phyloP scores from a whole-genome alignment of 2,329 filamentous ascomycete species.

The Colletotrichum orchidophilum region DNA sequence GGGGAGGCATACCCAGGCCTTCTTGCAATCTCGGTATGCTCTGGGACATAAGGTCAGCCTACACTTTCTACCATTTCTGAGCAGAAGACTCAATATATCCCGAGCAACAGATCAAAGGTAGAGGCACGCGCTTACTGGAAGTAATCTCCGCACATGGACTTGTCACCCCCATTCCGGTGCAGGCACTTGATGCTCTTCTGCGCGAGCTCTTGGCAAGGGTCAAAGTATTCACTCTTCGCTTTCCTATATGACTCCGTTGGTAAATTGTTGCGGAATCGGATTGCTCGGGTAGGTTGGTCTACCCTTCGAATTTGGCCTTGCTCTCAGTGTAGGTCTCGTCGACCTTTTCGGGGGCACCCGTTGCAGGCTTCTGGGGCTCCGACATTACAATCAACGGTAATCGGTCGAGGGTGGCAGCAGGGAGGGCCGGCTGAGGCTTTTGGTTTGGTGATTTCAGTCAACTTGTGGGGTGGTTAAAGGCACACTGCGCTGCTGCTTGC shows the following conservation, averaged over 20 bases:
- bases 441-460: neutral
- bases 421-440: neutral
- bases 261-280: neutral
- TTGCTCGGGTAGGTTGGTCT: conserved; percentile 39
- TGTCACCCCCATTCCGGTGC: conserved; percentile 86
- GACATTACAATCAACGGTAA: neutral
- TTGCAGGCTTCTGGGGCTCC: conserved; percentile 1
- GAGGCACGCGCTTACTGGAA: conserved; percentile 76
- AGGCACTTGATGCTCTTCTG: conserved; percentile 86
- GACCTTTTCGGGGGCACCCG: conserved; percentile 3
- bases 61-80: too few species aligned
- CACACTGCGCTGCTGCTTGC: neutral
- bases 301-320: conserved; percentile 73
- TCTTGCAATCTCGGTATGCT: conserved; percentile 94
- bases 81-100: neutral
- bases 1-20: conserved; percentile 77
- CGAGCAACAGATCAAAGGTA: conserved; percentile 27
- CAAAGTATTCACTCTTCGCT: conserved; percentile 87
- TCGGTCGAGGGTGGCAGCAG: neutral
- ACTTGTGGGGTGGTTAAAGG: neutral
- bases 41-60: conserved; percentile 53
- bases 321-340: conserved; percentile 28
- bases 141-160: conserved; percentile 91
- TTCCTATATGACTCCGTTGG: conserved; percentile 67
- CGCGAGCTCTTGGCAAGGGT: conserved; percentile 95